Evolutionary conservation across 768 basidiomycete species (phyloP), one percentile per base, ranked within the genome.

Genomic region (Suillus clintonianus): DNA sequence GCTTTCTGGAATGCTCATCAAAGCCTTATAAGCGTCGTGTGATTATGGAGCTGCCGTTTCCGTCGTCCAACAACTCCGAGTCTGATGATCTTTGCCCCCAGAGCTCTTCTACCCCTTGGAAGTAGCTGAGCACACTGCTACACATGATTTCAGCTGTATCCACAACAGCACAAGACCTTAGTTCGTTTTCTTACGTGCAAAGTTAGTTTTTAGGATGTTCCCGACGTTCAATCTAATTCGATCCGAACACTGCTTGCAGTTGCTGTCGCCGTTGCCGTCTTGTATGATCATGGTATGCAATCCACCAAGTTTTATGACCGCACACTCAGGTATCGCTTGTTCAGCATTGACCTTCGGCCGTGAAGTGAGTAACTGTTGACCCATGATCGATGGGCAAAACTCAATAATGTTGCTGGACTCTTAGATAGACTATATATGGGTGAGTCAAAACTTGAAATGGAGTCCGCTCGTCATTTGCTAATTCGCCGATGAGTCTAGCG

Each of bases 371-470:
- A 43, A 27, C 50, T n/a, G 6, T 37, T 48, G 34, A 50, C 5
- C 36, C 14, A 30, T 42, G 30, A 37, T 60, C 11, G 50, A 17
- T 22, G n/a, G 53, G 13, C 57, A 53, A 47, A 4, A n/a, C 3
- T 27, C 6, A 34, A 27, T 62, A 36, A 73, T 19, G 22, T 5
- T 27, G 11, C 13, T 36, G 14, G 39, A 45, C 39, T 36, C 56
- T 54, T 36, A 75, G 74, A 64, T 75, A 47, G 74, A 76, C 8
- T 70, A 75, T 24, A 64, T 75, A 62, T 75, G 75, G 75, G 74
- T 76, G 54, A 60, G 72, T 43, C 3, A 14, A 51, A 27, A 43
- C 50, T 50, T 5, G 37, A 19, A 22, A 34, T 37, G 19, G 19
- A n/a, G 32, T 59, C 30, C 36, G 1, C 24, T 27, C 10, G 41